phyloP scores from a whole-genome alignment of 768 basidiomycete species.

The Tubosaeta sp. region DNA sequence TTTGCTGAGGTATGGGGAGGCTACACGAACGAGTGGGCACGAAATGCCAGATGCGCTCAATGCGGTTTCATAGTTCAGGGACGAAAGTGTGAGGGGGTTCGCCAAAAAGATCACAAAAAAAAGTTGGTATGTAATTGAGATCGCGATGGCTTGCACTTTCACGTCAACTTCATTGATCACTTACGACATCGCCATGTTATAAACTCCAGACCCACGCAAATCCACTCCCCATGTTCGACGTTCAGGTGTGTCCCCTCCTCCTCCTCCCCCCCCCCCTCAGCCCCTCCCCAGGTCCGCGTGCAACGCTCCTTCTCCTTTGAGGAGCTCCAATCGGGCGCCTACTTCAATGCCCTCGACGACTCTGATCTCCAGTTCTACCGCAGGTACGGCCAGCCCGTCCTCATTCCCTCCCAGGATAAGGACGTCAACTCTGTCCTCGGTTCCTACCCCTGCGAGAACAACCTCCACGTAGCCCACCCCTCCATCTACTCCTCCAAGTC shows the following conservation, averaged over 20 bases:
- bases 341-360: conserved; percentile 28
- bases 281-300: conserved; percentile 22
- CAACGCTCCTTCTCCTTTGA: conserved; percentile 32
- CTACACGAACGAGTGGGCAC: conserved; percentile 41
- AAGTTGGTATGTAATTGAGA: too few relatives aligned
- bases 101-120: too few relatives aligned
- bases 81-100: too few relatives aligned
- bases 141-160: too few relatives aligned
- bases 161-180: too few relatives aligned
- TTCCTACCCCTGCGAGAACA: conserved; percentile 9
- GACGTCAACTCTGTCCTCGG: conserved; percentile 15
- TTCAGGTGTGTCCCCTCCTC: conserved; percentile 13
- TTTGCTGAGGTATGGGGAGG: conserved; percentile 73
- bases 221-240: conserved; percentile 16
- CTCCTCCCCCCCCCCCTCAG: not conserved
- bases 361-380: conserved; percentile 32
- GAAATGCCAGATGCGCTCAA: conserved; percentile 32
- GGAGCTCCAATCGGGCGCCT: conserved; percentile 32
- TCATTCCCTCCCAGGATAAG: conserved; percentile 25
- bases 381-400: conserved; percentile 30
- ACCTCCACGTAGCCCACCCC: conserved; percentile 5
- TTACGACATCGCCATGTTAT: not conserved
- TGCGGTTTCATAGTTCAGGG: conserved; percentile 21
- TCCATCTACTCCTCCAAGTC: conserved; percentile 21
- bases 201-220: conserved; percentile 6